Percentiles rank a stretch among this genome's conserved stretches.
Evolutionary conservation across 1,284 basidiomycete genomes (phyloP).

Genomic region (Ustilago trichophora): DNA sequence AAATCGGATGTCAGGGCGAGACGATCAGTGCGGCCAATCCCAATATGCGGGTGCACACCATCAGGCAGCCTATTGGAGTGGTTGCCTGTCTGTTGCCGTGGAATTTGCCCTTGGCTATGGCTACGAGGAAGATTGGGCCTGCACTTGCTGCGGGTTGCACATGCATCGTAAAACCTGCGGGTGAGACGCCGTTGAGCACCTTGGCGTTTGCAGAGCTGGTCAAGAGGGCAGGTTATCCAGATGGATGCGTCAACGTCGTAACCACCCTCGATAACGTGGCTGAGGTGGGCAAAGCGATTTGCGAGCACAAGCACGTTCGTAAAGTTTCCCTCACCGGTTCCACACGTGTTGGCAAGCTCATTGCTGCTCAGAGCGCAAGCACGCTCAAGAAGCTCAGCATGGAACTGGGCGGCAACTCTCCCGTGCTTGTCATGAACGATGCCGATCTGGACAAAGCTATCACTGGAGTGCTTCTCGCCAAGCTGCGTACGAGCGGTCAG

Average conservation of each 20-base stretch:
- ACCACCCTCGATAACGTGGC: conserved; percentile 30
- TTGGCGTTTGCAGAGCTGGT: conserved; percentile 38
- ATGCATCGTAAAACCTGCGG: conserved; percentile 39
- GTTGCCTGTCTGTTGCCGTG: conserved; percentile 45
- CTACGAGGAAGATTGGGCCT: conserved; percentile 35
- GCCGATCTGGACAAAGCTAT: conserved; percentile 70
- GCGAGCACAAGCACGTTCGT: conserved; percentile 25
- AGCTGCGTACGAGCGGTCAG: conserved; percentile 42
- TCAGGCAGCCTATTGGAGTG: conserved; percentile 41
- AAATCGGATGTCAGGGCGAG: conserved; percentile 23
- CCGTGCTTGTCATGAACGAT: conserved; percentile 79
- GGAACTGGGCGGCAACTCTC: conserved; percentile 91
- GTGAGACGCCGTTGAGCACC: conserved; percentile 30
- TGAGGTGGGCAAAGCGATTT: conserved; percentile 35
- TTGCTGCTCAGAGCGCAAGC: conserved; percentile 24
- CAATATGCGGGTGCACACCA: conserved; percentile 19
- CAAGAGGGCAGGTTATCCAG: conserved; percentile 27
- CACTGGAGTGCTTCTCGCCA: conserved; percentile 36
- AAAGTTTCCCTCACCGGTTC: conserved; percentile 44
- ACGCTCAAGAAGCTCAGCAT: conserved; percentile 83
- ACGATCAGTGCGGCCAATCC: conserved; percentile 34
- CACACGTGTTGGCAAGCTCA: conserved; percentile 35
- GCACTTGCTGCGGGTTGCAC: conserved; percentile 33
- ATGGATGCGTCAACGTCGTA: conserved; percentile 35
- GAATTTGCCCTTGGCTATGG: conserved; percentile 51